These are phyloP conservation scores for Haplosporangium gracile DNA, from an alignment of 192 early-diverging fungal species.

Conservation along the genomic window DNA sequence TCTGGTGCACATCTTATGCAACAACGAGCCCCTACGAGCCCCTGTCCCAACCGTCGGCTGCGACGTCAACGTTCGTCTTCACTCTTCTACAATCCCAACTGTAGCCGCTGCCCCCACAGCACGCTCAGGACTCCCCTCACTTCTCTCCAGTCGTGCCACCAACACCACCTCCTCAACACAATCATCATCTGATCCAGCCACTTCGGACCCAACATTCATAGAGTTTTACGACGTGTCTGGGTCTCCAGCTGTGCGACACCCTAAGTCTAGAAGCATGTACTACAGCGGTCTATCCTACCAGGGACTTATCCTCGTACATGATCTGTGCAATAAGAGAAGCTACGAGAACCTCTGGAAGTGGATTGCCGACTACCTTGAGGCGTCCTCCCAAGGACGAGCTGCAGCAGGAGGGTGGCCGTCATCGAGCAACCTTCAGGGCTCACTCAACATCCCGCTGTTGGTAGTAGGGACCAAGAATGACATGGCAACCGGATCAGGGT, in stretches of 20 bases:
- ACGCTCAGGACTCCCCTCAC: neutral
- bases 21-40: conserved; percentile 54
- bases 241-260: conserved; percentile 55
- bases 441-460: conserved; percentile 25
- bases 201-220: conserved; percentile 58
- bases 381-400: neutral
- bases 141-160: neutral
- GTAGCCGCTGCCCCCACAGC: neutral
- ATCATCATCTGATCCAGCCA: neutral
- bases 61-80: conserved; percentile 63
- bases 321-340: conserved; percentile 62
- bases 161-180: neutral
- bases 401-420: neutral
- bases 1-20: conserved; percentile 66
- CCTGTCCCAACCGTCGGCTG: conserved; percentile 64
- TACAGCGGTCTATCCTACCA: conserved; percentile 58
- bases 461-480: conserved; percentile 48
- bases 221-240: conserved; percentile 70
- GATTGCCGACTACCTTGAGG: conserved; percentile 49
- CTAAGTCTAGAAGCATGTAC: conserved; percentile 62
- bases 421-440: neutral
- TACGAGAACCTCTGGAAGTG: conserved; percentile 71
- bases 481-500: conserved; percentile 2
- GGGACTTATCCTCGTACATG: conserved; percentile 68
- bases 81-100: conserved; percentile 25